Percentiles rank a stretch among this genome's conserved stretches.
These are phyloP conservation scores for Zalaria obscura DNA, from an alignment of 2,329 filamentous ascomycete species.

Conservation along the genomic window DNA sequence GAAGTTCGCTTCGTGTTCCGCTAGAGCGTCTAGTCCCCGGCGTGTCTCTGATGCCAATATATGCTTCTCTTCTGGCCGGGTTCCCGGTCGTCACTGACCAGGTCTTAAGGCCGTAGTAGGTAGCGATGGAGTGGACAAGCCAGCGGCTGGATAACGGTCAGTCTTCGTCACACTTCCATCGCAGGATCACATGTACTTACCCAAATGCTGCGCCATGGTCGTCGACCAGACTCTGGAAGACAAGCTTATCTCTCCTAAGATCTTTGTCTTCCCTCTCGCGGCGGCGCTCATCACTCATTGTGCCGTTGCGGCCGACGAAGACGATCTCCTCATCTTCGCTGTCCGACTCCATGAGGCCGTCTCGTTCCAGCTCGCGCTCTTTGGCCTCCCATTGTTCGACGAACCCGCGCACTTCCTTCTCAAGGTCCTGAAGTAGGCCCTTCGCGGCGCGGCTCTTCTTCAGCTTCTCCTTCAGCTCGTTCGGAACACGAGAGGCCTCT, in stretches of 20 bases:
- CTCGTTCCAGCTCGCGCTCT: slow-evolving; percentile 33
- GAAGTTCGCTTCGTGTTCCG: slow-evolving; percentile 30
- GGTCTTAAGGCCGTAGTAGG: slow-evolving; percentile 81
- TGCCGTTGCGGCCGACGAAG: slow-evolving; percentile 59
- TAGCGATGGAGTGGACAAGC: slow-evolving; percentile 82
- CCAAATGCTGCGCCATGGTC: slow-evolving; percentile 71
- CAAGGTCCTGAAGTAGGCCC: slow-evolving; percentile 66
- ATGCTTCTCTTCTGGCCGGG: slow-evolving; percentile 64
- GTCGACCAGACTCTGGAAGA: slow-evolving; percentile 67
- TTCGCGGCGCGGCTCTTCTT: slow-evolving; percentile 71
- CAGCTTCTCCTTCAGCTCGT: slow-evolving; percentile 64
- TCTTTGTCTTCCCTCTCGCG: slow-evolving; percentile 38
- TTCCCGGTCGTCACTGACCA: slow-evolving; percentile 62
- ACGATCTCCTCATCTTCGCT: slow-evolving; percentile 77
- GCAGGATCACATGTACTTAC: slow-evolving; percentile 34
- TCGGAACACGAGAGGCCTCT: slow-evolving; percentile 46
- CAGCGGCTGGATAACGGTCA: slow-evolving; percentile 50
- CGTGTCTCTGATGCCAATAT: slow-evolving; percentile 55
- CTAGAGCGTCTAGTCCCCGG: slow-evolving; percentile 17
- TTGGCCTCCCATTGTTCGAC: slow-evolving; percentile 46
- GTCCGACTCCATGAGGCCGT: slow-evolving; percentile 30
- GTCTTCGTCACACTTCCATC: slow-evolving; percentile 3
- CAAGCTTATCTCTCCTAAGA: slow-evolving; percentile 49
- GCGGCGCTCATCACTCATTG: slow-evolving; percentile 45
- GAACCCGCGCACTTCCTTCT: slow-evolving; percentile 70